Percentiles rank a stretch among this genome's conserved stretches.
phyloP scores from a whole-genome alignment of 306 rosid species.

The Hippophae tibetana region DNA sequence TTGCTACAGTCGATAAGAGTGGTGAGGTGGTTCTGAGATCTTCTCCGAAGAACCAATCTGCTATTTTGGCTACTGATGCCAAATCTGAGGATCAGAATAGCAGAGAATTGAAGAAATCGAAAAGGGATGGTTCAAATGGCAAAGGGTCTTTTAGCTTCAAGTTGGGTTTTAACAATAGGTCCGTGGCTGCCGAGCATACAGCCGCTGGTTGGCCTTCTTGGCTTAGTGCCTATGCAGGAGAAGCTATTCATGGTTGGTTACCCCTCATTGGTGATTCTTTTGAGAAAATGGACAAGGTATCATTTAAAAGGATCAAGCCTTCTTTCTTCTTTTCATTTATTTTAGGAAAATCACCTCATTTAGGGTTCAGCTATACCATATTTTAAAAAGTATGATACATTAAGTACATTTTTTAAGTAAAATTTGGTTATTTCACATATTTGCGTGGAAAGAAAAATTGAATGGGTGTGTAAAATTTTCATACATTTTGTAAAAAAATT shows the following conservation, averaged over 20 bases:
- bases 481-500: too few relatives aligned
- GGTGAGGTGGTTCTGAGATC: slow-evolving; percentile 25
- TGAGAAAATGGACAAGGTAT: slow-evolving; percentile 84
- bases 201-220: slow-evolving; percentile 99
- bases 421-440: too few relatives aligned
- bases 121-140: slow-evolving; percentile 23
- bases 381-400: too few relatives aligned
- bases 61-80: slow-evolving; percentile 9
- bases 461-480: too few relatives aligned
- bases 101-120: slow-evolving; percentile 31
- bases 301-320: neutral
- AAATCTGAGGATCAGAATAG: slow-evolving; percentile 27
- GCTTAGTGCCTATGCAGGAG: slow-evolving; percentile 71
- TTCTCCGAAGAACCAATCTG: slow-evolving; percentile 16
- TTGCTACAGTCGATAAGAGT: neutral
- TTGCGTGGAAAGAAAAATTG: too few relatives aligned
- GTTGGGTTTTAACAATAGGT: slow-evolving; percentile 36
- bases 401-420: too few relatives aligned
- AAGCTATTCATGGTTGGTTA: slow-evolving; percentile 86
- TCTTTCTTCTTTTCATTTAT: too few relatives aligned
- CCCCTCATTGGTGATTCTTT: slow-evolving; percentile 88
- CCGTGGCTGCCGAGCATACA: slow-evolving; percentile 63
- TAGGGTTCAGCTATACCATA: too few relatives aligned
- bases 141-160: slow-evolving; percentile 29
- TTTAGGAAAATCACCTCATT: too few relatives aligned